Evolutionary conservation across 2,329 filamentous ascomycete genomes (phyloP), one percentile per base, ranked within the genome.

Genomic region (Monosporascus sp.): DNA sequence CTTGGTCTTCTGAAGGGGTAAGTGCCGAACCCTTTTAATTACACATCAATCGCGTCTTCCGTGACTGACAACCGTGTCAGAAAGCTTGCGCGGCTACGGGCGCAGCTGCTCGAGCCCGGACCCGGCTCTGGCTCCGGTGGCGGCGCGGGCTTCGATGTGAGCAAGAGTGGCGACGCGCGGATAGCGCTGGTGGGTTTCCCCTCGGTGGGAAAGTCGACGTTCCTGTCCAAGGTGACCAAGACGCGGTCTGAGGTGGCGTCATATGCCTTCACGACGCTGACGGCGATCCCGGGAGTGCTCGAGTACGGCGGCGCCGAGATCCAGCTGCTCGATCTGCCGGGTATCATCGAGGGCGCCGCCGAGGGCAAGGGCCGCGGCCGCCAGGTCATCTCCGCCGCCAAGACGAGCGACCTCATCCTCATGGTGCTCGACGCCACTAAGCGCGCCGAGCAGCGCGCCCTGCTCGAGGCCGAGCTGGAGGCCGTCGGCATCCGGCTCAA

Each of bases 121-220:
- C 86, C 88, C 3, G 92, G 92, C 41, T 78, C 89, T 9, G 89
- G 90, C 37, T 81, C 84, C 17, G 87, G 89, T 11, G 88, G 85
- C 17, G 93, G 94, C 24, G 75, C 87, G 3, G 94, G 94, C 9
- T 99, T 95, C 70, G 89, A 93, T 67, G 94, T 99, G 43, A 94
- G 88, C 70, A 99, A 99, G 74, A 93, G 88, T 60, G 94, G 94
- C 58, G 94, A 99, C 77, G 94, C 94, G 15, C 86, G 94, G 66
- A 97, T 99, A 74, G 91, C 95, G 2, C 83, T 99, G 2, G 95
- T 99, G 51, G 94, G 94, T n/a, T 99, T 99, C 65, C 94, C 95
- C 0, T 99, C 95, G 0, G 94, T 99, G 50, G 94, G 94, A 70
- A 99, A 99, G 77, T 99, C 94, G 2, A 99, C 94, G 0, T 97